Evolutionary conservation across 2,329 filamentous ascomycete species (phyloP), one percentile per base, ranked within the genome.

Genomic region (Monilinia fructicola): DNA sequence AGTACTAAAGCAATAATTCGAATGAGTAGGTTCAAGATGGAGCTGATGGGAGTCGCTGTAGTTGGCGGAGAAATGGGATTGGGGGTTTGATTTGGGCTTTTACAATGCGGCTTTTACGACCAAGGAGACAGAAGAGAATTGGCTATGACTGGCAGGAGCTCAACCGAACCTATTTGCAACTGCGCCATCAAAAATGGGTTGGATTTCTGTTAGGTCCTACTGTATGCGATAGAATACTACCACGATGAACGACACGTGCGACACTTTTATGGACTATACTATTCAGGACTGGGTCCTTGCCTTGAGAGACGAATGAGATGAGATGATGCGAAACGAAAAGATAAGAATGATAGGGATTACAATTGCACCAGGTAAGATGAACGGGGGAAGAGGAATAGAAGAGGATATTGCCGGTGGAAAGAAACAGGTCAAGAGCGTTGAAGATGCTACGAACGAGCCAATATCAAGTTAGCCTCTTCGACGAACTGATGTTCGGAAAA

Each of bases 1-100:
- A 74, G 52, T 69, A 67, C 46, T 74, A 31, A 46, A 28, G 11
- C 12, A 35, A 18, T 23, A 28, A 18, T 23, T 2, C n/a, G 26
- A 10, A 26, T 1, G n/a, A 35, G 18, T 64, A 26, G 5, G 10
- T 40, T 48, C 21, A 9, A 1, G 35, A 9, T 38, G n/a, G 18
- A 38, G 10, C 35, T 23, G 26, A 21, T 31, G 50, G 61, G 35
- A 64, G 26, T 9, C 21, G 56, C 31, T 6, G n/a, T 7, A 46
- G 6, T 59, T 1, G 23, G 31, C 31, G 18, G 18, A 40, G 14
- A 35, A 56, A 26, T 16, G 28, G 28, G 23, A 12, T 38, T 21
- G 26, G 56, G 26, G 35, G 48, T 23, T 23, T 23, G 21, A 48
- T 54, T 12, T 54, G 12, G 56, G 21, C 14, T 48, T 14, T 42